Evolutionary conservation across 2,329 filamentous ascomycete species (phyloP).

Genomic region (Chrysoporthe cubensis): DNA sequence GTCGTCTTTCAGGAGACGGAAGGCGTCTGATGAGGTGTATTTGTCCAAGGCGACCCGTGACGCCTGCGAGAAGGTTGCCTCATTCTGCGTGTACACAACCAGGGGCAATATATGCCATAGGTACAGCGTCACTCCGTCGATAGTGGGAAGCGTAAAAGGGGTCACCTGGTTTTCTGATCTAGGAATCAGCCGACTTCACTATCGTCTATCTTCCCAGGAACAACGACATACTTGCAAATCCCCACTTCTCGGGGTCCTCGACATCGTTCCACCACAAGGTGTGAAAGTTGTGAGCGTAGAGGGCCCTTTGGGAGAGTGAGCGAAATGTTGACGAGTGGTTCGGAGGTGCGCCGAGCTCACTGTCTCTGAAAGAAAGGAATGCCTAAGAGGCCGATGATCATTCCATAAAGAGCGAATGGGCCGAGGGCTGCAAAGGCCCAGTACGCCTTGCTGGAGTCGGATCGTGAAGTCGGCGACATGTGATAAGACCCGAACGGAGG

Average conservation of each 20-base stretch:
- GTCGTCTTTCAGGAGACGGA: slow-evolving; percentile 65
- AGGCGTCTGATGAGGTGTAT: slow-evolving; percentile 60
- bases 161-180: slow-evolving; percentile 79
- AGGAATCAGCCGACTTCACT: slow-evolving; percentile 22
- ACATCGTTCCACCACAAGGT: slow-evolving; percentile 73
- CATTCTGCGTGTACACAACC: slow-evolving; percentile 73
- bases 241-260: slow-evolving; percentile 78
- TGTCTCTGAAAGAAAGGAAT: slow-evolving; percentile 77
- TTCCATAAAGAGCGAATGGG: slow-evolving; percentile 66
- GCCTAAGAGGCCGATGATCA: slow-evolving; percentile 67
- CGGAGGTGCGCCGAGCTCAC: slow-evolving; percentile 54
- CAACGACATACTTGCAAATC: slow-evolving; percentile 72
- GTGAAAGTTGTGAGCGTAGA: slow-evolving; percentile 84
- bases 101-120: slow-evolving; percentile 90
- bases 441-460: slow-evolving; percentile 46
- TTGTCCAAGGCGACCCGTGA: slow-evolving; percentile 39
- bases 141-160: slow-evolving; percentile 76
- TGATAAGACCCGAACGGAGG: background rate
- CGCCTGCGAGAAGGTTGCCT: slow-evolving; percentile 53
- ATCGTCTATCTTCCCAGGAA: background rate
- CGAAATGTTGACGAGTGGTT: background rate
- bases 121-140: slow-evolving; percentile 78
- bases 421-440: slow-evolving; percentile 55
- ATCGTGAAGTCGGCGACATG: slow-evolving; percentile 7
- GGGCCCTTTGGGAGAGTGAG: slow-evolving; percentile 57